phyloP scores from a whole-genome alignment of 495 filamentous ascomycete genomes.

The Talaromyces ruber region DNA sequence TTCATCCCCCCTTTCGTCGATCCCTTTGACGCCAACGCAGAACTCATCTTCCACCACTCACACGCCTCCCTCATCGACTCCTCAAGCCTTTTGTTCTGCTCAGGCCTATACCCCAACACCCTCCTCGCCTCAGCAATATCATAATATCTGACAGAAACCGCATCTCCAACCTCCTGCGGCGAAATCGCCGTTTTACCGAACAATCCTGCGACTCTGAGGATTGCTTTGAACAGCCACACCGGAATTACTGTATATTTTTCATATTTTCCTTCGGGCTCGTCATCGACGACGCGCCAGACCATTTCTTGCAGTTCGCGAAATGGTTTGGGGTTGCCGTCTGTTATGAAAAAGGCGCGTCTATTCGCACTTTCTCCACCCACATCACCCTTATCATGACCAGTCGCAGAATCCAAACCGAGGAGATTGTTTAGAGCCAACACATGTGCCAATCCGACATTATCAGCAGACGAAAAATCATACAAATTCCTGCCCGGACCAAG shows the following conservation, averaged over 20 bases:
- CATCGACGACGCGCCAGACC: neutral
- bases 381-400: neutral
- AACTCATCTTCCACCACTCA: neutral
- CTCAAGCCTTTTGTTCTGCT: neutral
- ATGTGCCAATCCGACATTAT: slow-evolving; percentile 3
- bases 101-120: slow-evolving; percentile 1
- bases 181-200: slow-evolving; percentile 2
- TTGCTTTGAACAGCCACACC: neutral
- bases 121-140: slow-evolving; percentile 4
- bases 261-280: neutral
- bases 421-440: slow-evolving; percentile 1
- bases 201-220: neutral
- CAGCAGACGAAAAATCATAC: slow-evolving; percentile 4
- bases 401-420: neutral
- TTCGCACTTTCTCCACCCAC: neutral
- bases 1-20: neutral
- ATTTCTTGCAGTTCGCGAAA: slow-evolving; percentile 3
- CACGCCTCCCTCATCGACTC: slow-evolving; percentile 2
- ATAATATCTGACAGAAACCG: slow-evolving; percentile 1
- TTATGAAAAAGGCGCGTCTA: neutral
- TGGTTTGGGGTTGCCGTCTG: neutral
- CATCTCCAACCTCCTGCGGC: slow-evolving; percentile 4
- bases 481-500: slow-evolving; percentile 1
- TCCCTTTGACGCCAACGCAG: neutral
- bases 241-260: neutral